Base-by-base conservation (phyloP, 73 alveolate species). In the Stentor coeruleus region DNA sequence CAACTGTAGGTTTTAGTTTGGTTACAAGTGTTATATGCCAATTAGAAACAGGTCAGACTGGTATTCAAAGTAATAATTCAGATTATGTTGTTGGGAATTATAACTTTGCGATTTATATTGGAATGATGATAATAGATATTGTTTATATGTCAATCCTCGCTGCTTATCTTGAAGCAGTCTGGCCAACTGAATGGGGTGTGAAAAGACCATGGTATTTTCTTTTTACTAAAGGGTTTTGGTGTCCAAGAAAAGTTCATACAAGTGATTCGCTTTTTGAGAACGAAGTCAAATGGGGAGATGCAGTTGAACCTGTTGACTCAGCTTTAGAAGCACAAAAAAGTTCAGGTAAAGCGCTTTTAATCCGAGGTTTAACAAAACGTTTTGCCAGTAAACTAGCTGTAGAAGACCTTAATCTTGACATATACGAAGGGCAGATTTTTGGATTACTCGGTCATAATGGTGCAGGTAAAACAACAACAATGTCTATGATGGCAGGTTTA, bases 401-500 rank as follows among this genome's bases (percentile, higher is more conserved):
- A 33, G 35, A 79, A 31, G 37, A 35, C 37, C 37, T 79, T 6
- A 58, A 79, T 79, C 57, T 79, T 38, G 81, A 79, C 3, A 79
- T 79, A 38, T 58, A 79, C 3, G 37, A 59, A 76, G 89, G 89
- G 37, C 59, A 83, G n/a, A 80, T 72, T 11, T 76, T 72, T 6
- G 89, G 86, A 38, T 83, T 83, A 1, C 86, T 83, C n/a, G n/a
- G n/a, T n/a, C n/a, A n/a, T n/a, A n/a, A n/a, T n/a, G n/a, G n/a
- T n/a, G n/a, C n/a, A n/a, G n/a, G n/a, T n/a, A n/a, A n/a, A n/a
- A n/a, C n/a, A n/a, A n/a, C n/a, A n/a, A n/a, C n/a, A n/a, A 91
- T 95, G 33, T 86, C 94, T 3, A 89, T 93, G 95, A 81, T 93
- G 2, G 91, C 98, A 26, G 98, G 98, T 0, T 75, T 93, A 41